Evolutionary conservation across 805 yeast genomes (phyloP), one percentile per base, ranked within the genome.

Genomic region (Yamadazyma paraphyllophila): DNA sequence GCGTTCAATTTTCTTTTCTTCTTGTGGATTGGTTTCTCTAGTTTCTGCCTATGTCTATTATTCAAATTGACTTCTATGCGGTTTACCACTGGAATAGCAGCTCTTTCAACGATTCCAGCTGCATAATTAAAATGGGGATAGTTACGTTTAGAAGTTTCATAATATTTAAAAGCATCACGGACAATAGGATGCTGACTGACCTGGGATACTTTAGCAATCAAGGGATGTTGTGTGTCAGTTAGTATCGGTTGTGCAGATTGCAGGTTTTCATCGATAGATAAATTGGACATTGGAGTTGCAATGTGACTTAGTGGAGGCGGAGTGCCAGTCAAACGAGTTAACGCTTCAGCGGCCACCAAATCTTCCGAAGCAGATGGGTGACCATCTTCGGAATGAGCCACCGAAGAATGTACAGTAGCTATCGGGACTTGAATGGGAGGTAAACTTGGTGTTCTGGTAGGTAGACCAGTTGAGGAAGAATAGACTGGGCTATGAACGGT

Each of bases 61-160:
- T 70, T 76, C 55, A 70, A 66, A 57, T 66, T 76, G 44, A 60
- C 67, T 59, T 69, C 82, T 49, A 75, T 71, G 44, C 69, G 74
- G 46, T 62, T 72, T 36, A 78, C 83, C 50, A 77, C 72, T 1
- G 82, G 82, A 33, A 70, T 62, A 12, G 83, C 80, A 0, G 80
- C 81, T 49, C 73, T 70, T 57, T 77, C 83, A 32, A 80, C 78
- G 48, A 79, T 73, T 30, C 75, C 85, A 1, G 83, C 85, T 15
- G 83, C 84, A 60, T 79, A 81, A 56, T 75, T 74, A 57, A 80
- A 75, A 34, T 80, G 68, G 32, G 76, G 72, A 55, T 58, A 76
- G 55, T 58, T 76, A 52, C 69, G 60, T 61, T 71, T 76, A 52
- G 72, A 67, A 44, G 67, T 63, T 49, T 74, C 76, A 59, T 74